These are phyloP conservation scores for Macroventuria anomochaeta DNA, from an alignment of 2,329 filamentous ascomycete genomes.

Conservation along the genomic window DNA sequence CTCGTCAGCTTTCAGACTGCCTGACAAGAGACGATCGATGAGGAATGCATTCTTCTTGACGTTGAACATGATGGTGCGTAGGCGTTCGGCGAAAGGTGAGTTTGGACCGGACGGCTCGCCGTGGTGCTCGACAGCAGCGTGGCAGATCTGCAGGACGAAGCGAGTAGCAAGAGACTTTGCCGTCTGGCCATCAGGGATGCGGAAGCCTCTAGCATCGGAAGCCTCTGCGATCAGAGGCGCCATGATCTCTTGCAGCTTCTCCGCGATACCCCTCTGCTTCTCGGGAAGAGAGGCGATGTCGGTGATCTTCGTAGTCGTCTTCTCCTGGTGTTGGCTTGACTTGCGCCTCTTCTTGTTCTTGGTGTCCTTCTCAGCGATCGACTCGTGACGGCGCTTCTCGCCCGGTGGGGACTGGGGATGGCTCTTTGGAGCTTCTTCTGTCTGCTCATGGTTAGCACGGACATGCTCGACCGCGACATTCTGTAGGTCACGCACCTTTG, in stretches of 20 bases:
- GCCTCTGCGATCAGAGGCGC: conserved; percentile 69
- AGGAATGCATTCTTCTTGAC: conserved; percentile 86
- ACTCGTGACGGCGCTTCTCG: conserved; percentile 48
- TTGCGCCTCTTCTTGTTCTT: conserved; percentile 47
- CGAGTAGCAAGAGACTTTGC: conserved; percentile 70
- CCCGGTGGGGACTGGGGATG: conserved; percentile 45
- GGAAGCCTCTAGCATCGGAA: conserved; percentile 69
- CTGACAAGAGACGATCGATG: conserved; percentile 74
- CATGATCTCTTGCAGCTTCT: conserved; percentile 74
- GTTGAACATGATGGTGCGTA: conserved; percentile 82
- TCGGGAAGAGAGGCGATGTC: conserved; percentile 59
- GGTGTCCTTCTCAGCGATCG: conserved; percentile 39
- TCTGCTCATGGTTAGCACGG: conserved; percentile 16
- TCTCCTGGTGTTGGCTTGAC: conserved; percentile 41
- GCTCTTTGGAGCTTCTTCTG: conserved; percentile 34
- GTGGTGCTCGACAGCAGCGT: conserved; percentile 64
- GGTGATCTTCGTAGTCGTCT: conserved; percentile 21
- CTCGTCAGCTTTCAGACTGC: conserved; percentile 72
- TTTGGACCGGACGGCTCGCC: conserved; percentile 54
- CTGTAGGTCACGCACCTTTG: conserved; percentile 27
- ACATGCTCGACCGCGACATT: no score
- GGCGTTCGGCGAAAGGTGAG: conserved; percentile 66
- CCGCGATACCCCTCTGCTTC: conserved; percentile 72
- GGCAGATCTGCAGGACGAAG: conserved; percentile 80
- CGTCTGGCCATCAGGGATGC: conserved; percentile 68